Conservation (phyloP, 148 eudicot genomes). For the Fagopyrum tataricum region DNA sequence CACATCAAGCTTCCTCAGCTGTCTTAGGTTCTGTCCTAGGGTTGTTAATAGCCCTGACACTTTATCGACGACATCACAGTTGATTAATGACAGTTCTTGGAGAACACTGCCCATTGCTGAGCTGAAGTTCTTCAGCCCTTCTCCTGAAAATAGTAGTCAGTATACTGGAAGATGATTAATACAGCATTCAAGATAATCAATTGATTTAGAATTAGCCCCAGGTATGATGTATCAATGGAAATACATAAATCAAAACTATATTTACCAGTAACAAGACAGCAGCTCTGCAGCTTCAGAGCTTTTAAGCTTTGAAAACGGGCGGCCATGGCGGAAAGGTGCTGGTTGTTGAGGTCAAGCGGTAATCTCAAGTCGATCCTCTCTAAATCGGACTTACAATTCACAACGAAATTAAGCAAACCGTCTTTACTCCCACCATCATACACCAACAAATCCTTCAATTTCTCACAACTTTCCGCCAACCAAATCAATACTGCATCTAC, state of each 20-base stretch:
- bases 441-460: conserved; percentile 35
- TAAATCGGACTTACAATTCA: conserved; percentile 22
- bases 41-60: conserved; percentile 42
- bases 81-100: conserved; percentile 42
- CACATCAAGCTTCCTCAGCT: conserved; percentile 37
- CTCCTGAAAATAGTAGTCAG: conserved; percentile 18
- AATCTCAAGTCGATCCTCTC: conserved; percentile 42
- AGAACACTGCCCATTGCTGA: conserved; percentile 22
- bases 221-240: background rate
- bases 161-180: background rate
- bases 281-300: conserved; percentile 41
- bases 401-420: conserved; percentile 45
- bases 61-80: conserved; percentile 44
- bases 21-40: conserved; percentile 38
- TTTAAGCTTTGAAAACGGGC: conserved; percentile 26
- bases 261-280: conserved; percentile 38
- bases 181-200: background rate
- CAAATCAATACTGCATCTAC: conserved; percentile 27
- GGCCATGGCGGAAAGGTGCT: conserved; percentile 35
- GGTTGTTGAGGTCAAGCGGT: conserved; percentile 56
- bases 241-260: background rate
- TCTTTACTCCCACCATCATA: conserved; percentile 57
- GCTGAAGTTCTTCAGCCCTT: conserved; percentile 36
- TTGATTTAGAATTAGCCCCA: background rate
- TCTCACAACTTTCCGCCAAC: conserved; percentile 29